Conservation (phyloP, 1,284 basidiomycete species). For the Flammula alnicola region DNA sequence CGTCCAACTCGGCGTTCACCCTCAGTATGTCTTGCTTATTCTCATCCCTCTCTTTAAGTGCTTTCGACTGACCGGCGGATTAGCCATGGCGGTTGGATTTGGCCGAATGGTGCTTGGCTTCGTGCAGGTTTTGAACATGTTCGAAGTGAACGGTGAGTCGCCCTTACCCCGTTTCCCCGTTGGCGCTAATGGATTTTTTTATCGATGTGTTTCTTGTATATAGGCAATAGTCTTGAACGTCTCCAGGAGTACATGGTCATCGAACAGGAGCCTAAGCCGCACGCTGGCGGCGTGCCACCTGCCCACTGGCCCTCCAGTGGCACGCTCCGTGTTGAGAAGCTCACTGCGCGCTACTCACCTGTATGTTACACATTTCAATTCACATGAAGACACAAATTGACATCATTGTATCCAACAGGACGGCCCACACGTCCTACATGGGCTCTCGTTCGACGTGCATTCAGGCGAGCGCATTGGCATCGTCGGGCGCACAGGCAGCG, state of each 20-base stretch:
- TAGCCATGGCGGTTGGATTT: conserved; percentile 40
- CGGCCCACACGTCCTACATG: conserved; percentile 56
- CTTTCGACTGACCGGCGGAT: conserved; percentile 58
- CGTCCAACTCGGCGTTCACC: no score
- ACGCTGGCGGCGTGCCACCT: conserved; percentile 50
- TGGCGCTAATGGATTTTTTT: conserved; percentile 32
- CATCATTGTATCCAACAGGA: conserved; percentile 22
- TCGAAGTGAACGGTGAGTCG: no score
- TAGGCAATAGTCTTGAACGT: conserved; percentile 61
- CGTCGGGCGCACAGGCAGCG: conserved; percentile 76
- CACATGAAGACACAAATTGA: not conserved
- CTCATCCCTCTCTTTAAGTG: conserved; percentile 53
- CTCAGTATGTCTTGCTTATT: no score
- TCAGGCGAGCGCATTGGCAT: conserved; percentile 61
- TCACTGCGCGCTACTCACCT: conserved; percentile 57
- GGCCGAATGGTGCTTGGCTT: conserved; percentile 50
- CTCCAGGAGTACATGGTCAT: conserved; percentile 74
- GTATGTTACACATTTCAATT: not conserved
- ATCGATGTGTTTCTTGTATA: conserved; percentile 37
- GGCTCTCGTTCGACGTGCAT: conserved; percentile 56
- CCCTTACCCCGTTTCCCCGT: no score
- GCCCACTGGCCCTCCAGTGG: conserved; percentile 72
- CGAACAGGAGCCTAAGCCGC: conserved; percentile 66
- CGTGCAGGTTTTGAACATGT: conserved; percentile 37
- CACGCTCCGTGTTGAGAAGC: conserved; percentile 60